Base-by-base conservation (phyloP, 495 filamentous ascomycete species). In the Parmelia sp. region DNA sequence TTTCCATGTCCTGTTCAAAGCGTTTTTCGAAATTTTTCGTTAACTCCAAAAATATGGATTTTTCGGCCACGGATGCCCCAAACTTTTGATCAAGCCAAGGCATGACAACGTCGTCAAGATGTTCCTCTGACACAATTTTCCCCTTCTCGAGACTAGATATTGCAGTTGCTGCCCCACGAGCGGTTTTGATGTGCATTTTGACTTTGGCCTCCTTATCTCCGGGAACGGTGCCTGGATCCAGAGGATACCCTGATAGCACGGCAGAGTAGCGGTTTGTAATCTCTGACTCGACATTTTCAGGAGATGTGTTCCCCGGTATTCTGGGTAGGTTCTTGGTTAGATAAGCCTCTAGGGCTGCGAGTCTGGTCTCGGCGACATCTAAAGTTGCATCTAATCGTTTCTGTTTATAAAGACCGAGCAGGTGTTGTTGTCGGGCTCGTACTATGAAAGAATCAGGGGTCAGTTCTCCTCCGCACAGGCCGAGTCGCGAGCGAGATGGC, bases 141-240 rank as follows among this genome's bases (percentile, higher is more conserved):
- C 68, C 61, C 36, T 25, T 76, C 75, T 40, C 78, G 68, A 71
- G 79, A 76, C 1, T 77, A 65, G 51, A 75, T 68, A 91, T 79
- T 12, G 83, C 84, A 53, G 75, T 70, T 17, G 84, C 80, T 3
- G 89, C 86, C 1, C 84, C 78, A 25, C 81, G 77, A 61, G 87
- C 85, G 4, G 90, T 96, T 71, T 84, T 88, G 62, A 96, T 83
- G 69, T 96, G 91, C 92, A 96, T 96, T 72, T 95, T 96, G 59
- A 90, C 75, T 79, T 97, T 97, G 4, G 86, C 84, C 67, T 95
- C 88, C 63, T 88, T 85, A 66, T 95, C 90, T 1, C 86, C 86
- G 1, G 82, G 74, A 60, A 90, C 76, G 37, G 84, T 81, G 21
- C 86, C 87, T 19, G 83, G 83, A 11, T 82, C 78, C 25, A 92